Base-by-base conservation (phyloP, 2,329 filamentous ascomycete species). In the Sporothrix mexicana region DNA sequence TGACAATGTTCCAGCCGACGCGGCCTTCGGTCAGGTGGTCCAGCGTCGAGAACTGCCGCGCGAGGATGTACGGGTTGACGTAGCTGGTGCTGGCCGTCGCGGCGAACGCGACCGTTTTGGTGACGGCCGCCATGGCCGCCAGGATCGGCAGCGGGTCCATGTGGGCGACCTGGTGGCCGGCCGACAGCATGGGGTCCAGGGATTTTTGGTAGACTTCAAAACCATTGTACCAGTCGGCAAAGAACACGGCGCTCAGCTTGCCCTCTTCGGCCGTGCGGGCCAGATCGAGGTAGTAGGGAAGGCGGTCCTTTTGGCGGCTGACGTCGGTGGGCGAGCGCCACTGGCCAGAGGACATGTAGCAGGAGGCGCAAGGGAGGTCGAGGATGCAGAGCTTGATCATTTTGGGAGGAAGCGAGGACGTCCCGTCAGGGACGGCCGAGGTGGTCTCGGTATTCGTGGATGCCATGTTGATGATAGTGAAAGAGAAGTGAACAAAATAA, bases 1-100 rank as follows among this genome's bases (percentile, higher is more conserved):
- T 77, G 8, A 77, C 76, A 59, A 76, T 73, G 62, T 77, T 77
- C 76, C 76, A 77, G 7, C 62, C 72, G 2, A 75, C 55, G n/a
- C 74, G 73, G 17, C 74, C 74, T 4, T 66, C 41, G 3, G 74
- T 74, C 1, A 75, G 20, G 45, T 75, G 74, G 70, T 75, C 74
- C 6, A 75, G 70, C 12, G 74, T 74, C 41, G 57, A 69, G 55
- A 75, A 74, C 9, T 66, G 67, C 17, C 73, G 71, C 2, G 74
- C 74, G 53, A 75, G 71, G 6, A 68, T 47, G 36, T 55, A 71
- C 49, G 43, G 74, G 55, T 51, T 25, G 15, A 61, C 72, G n/a
- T 70, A 75, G 51, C 55, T 70, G 0, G 74, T 75, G 15, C 30
- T 51, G 9, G 72, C 59, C 4, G 74, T 72, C 3, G 70, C 61